Evolutionary conservation across 192 early-diverging fungal genomes (phyloP).

Genomic region (Spizellomyces sp.): DNA sequence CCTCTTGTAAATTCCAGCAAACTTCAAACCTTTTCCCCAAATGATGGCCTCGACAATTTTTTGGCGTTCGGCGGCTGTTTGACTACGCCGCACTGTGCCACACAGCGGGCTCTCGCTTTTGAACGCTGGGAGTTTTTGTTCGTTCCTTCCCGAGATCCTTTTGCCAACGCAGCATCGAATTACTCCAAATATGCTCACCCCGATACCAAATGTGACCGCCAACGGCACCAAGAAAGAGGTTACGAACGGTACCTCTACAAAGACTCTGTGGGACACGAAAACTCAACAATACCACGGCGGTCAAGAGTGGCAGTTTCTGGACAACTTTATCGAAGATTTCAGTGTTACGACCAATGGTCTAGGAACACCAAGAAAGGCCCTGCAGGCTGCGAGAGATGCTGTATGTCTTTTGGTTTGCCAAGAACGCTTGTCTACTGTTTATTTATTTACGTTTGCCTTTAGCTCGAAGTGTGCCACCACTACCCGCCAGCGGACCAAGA

Average conservation of each 20-base stretch:
- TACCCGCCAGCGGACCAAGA: slow-evolving; percentile 93
- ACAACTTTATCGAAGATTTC: slow-evolving; percentile 92
- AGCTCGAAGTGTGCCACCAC: slow-evolving; percentile 70
- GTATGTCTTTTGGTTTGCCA: slow-evolving; percentile 36
- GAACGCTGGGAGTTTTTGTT: too few relatives aligned
- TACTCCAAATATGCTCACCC: background rate
- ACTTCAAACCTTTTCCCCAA: too few relatives aligned
- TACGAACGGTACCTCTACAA: background rate
- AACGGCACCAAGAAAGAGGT: background rate
- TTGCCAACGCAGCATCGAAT: too few relatives aligned
- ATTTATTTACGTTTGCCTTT: background rate
- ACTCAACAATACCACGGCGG: slow-evolving; percentile 89
- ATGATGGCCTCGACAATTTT: too few relatives aligned
- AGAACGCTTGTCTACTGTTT: background rate
- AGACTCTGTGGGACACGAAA: slow-evolving; percentile 76
- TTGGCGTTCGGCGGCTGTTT: too few relatives aligned
- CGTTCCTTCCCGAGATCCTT: too few relatives aligned
- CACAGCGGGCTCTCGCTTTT: too few relatives aligned
- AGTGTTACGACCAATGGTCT: slow-evolving; percentile 88
- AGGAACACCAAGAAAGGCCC: slow-evolving; percentile 75
- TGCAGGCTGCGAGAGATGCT: slow-evolving; percentile 71
- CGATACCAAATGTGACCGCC: background rate
- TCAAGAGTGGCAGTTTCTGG: slow-evolving; percentile 70
- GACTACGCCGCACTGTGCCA: too few relatives aligned
- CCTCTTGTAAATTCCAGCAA: too few relatives aligned